phyloP scores from a whole-genome alignment of 2,329 filamentous ascomycete genomes.

The Diplodia corticola region DNA sequence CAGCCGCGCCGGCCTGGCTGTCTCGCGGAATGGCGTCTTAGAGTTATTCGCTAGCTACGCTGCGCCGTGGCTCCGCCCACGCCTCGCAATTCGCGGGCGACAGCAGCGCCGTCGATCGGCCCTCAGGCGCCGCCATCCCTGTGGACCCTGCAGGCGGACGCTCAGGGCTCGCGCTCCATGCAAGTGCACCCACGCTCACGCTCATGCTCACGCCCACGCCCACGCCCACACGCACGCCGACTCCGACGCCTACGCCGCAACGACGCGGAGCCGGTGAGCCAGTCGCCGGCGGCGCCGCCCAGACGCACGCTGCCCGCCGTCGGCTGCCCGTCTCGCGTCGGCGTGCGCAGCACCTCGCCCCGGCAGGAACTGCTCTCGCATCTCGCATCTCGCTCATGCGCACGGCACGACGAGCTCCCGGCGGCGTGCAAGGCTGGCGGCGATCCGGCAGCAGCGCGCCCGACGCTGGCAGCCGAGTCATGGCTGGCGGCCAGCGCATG shows the following conservation, averaged over 20 bases:
- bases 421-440: conserved; percentile 10
- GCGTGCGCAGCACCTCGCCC: neutral
- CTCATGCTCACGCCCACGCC: no score
- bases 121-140: conserved; percentile 17
- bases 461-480: conserved; percentile 12
- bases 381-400: no score
- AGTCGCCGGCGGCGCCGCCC: neutral
- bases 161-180: conserved; percentile 12
- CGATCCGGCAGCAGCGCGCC: neutral
- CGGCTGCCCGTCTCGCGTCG: neutral
- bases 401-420: neutral
- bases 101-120: conserved; percentile 13
- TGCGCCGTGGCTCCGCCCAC: neutral
- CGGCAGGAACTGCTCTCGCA: no score
- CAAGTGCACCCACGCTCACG: conserved; percentile 3
- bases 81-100: conserved; percentile 14
- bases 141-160: conserved; percentile 20
- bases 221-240: no score
- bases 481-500: conserved; percentile 8
- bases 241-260: no score
- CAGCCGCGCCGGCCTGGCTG: neutral
- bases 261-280: conserved; percentile 10
- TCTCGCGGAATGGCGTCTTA: conserved; percentile 13
- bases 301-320: neutral
- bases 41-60: conserved; percentile 12